Percentiles rank a stretch among this genome's conserved stretches.
Evolutionary conservation across 345 rosid species (phyloP).

Genomic region (Salix arbutifolia): DNA sequence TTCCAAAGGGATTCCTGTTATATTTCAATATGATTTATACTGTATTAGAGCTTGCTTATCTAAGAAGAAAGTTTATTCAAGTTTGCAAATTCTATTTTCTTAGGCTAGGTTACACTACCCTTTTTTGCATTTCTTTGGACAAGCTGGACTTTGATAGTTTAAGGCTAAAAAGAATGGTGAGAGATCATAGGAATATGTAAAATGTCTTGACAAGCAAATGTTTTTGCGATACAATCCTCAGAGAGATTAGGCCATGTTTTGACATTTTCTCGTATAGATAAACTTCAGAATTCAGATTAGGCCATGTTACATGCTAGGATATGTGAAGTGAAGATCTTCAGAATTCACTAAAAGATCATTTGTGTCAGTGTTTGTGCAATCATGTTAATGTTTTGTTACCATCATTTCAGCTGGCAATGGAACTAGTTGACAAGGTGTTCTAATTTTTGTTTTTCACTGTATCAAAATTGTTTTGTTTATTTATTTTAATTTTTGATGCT

Average conservation of each 20-base stretch:
- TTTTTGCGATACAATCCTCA: no score
- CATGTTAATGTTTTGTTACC: background rate
- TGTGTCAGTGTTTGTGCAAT: background rate
- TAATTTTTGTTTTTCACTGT: background rate
- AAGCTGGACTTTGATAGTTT: background rate
- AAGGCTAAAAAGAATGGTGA: background rate
- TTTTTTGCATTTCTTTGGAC: background rate
- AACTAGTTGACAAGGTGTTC: background rate
- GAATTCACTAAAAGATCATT: background rate
- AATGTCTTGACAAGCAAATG: no score
- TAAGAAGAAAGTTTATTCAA: background rate
- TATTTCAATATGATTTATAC: background rate
- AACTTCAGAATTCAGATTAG: background rate
- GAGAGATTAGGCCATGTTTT: background rate
- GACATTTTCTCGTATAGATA: background rate
- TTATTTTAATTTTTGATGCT: slow-evolving; percentile 9
- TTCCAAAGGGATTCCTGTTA: background rate
- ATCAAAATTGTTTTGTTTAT: background rate
- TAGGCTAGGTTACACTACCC: background rate
- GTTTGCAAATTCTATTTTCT: background rate
- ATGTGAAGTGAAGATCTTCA: background rate
- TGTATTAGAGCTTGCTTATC: background rate
- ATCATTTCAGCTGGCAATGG: background rate
- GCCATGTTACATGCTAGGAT: background rate
- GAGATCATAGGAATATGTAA: no score